These are phyloP conservation scores for Moniliophthora roreri DNA, from an alignment of 1,284 basidiomycete species.

Conservation along the genomic window DNA sequence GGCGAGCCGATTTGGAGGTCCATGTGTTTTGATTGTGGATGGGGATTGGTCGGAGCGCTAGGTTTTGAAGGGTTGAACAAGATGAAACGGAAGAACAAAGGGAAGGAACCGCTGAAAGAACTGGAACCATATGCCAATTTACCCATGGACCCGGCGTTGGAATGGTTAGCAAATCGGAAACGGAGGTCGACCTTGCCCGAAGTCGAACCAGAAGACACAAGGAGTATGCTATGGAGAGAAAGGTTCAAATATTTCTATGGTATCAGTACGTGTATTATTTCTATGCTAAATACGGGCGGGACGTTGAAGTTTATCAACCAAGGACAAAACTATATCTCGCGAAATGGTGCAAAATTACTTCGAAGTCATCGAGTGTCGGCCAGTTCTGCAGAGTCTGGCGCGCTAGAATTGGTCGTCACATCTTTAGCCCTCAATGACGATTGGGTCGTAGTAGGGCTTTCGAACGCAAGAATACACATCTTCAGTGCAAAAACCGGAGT, in stretches of 20 bases:
- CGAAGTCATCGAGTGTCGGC: slow-evolving; percentile 68
- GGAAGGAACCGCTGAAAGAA: neutral
- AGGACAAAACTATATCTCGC: slow-evolving; percentile 79
- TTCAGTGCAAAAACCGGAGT: slow-evolving; percentile 84
- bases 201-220: slow-evolving; percentile 19
- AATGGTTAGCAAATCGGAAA: slow-evolving; percentile 34
- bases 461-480: slow-evolving; percentile 85
- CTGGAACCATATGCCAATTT: slow-evolving; percentile 30
- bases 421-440: slow-evolving; percentile 84
- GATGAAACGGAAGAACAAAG: neutral
- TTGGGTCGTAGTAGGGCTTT: slow-evolving; percentile 90
- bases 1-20: slow-evolving; percentile 87
- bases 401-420: slow-evolving; percentile 76
- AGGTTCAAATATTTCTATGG: slow-evolving; percentile 81
- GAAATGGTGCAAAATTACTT: slow-evolving; percentile 76
- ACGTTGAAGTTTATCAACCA: slow-evolving; percentile 6
- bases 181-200: slow-evolving; percentile 22
- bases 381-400: slow-evolving; percentile 24
- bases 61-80: slow-evolving; percentile 14
- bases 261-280: slow-evolving; percentile 52
- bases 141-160: slow-evolving; percentile 39
- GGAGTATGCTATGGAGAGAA: slow-evolving; percentile 56
- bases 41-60: slow-evolving; percentile 28
- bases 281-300: slow-evolving; percentile 3
- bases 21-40: slow-evolving; percentile 70